phyloP scores from a whole-genome alignment of 352 stramenopile species.

The Phytopythium boreale region DNA sequence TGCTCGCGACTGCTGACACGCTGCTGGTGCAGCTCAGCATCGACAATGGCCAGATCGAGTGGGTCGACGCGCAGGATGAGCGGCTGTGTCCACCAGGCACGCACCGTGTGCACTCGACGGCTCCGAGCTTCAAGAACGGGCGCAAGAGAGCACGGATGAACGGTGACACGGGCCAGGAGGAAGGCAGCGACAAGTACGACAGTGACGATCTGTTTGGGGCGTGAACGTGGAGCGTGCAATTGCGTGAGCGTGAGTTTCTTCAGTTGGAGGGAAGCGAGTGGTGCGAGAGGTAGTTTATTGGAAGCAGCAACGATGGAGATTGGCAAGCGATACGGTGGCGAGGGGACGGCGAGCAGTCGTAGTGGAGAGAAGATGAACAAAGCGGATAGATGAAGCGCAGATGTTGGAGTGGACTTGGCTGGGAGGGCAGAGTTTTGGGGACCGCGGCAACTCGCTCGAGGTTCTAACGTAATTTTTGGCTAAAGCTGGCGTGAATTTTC shows the following conservation, averaged over 20 bases:
- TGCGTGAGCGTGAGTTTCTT: background rate
- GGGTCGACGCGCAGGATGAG: slow-evolving; percentile 64
- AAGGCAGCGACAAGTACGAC: background rate
- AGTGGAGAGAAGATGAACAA: no score
- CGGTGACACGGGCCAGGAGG: background rate
- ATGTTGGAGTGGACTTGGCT: no score
- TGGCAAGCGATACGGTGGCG: no score
- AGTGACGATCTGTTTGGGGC: background rate
- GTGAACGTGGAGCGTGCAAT: background rate
- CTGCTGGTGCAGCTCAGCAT: slow-evolving; percentile 42
- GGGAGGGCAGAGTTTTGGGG: no score
- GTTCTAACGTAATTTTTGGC: no score
- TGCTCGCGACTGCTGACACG: slow-evolving; percentile 21
- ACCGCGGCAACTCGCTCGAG: no score
- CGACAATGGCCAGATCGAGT: slow-evolving; percentile 34
- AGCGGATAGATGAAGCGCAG: no score
- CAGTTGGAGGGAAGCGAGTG: background rate
- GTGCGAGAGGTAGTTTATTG: background rate
- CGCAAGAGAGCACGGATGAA: background rate
- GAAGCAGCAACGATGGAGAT: no score
- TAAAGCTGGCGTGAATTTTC: no score
- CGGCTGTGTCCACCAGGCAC: slow-evolving; percentile 53
- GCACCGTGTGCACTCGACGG: slow-evolving; percentile 24
- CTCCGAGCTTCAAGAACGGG: background rate
- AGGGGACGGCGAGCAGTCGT: no score